Evolutionary conservation across 2,329 filamentous ascomycete species (phyloP).

Genomic region (Fusarium miscanthi): DNA sequence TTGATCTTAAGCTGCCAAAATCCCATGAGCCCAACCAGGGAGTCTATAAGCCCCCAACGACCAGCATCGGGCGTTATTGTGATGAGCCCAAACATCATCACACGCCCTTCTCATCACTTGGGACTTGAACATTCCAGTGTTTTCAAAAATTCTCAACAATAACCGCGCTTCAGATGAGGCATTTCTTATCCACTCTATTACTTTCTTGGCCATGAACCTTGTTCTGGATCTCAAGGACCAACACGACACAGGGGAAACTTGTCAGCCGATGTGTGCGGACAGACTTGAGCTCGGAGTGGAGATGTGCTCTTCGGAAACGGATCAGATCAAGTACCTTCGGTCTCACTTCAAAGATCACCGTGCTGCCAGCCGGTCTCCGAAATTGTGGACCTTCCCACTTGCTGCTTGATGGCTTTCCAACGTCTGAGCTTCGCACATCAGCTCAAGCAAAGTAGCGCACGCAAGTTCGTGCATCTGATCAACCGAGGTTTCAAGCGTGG

Average conservation of each 20-base stretch:
- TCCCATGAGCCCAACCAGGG: neutral
- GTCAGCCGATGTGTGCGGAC: slow-evolving; percentile 10
- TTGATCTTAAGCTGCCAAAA: neutral
- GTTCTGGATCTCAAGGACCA: slow-evolving; percentile 2
- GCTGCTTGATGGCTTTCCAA: neutral
- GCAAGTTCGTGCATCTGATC: slow-evolving; percentile 14
- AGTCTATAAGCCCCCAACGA: neutral
- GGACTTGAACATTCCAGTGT: neutral
- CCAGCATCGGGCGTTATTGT: neutral
- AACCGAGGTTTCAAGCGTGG: slow-evolving; percentile 27
- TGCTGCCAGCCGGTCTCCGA: slow-evolving; percentile 15
- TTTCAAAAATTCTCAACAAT: neutral
- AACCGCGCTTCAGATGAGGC: slow-evolving; percentile 13
- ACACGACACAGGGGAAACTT: slow-evolving; percentile 13
- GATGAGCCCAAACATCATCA: neutral
- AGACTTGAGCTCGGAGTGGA: slow-evolving; percentile 27
- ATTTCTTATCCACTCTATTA: slow-evolving; percentile 24
- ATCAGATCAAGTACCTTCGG: slow-evolving; percentile 27
- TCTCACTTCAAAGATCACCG: slow-evolving; percentile 6
- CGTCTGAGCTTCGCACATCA: neutral
- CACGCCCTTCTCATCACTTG: neutral
- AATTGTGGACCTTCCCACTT: slow-evolving; percentile 16
- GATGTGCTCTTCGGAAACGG: slow-evolving; percentile 32
- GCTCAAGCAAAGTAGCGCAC: slow-evolving; percentile 11
- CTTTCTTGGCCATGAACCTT: slow-evolving; percentile 29